Evolutionary conservation across 148 eudicot genomes (phyloP).

Genomic region (Tetragonia tetragonoides): DNA sequence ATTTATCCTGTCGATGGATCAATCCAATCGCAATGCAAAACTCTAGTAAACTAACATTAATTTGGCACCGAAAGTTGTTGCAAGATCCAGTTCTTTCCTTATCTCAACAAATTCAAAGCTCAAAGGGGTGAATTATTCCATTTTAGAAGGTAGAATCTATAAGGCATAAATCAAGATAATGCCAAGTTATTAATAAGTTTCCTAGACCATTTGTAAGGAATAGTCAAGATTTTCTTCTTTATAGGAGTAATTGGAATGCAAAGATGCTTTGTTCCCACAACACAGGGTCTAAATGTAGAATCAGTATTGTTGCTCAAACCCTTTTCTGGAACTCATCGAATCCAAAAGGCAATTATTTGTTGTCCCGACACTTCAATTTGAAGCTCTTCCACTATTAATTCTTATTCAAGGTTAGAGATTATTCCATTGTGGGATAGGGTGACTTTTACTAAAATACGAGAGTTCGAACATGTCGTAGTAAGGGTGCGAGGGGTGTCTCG

Average conservation of each 20-base stretch:
- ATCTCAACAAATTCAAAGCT: conserved; percentile 22
- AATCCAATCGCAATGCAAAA: conserved; percentile 7
- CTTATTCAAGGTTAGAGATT: no score
- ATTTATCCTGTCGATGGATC: conserved; percentile 35
- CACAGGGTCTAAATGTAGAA: conserved; percentile 21
- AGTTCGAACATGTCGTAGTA: no score
- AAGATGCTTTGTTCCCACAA: conserved; percentile 28
- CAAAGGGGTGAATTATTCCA: conserved; percentile 18
- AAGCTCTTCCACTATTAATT: background rate
- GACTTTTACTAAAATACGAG: no score
- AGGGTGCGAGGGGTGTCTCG: no score
- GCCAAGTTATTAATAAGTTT: conserved; percentile 7
- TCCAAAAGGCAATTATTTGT: background rate
- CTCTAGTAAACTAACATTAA: background rate
- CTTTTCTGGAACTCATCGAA: background rate
- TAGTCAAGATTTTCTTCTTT: conserved; percentile 22
- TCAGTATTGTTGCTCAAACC: background rate
- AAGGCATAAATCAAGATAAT: conserved; percentile 6
- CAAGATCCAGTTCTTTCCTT: conserved; percentile 29
- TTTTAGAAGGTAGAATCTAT: conserved; percentile 15
- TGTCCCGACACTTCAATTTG: background rate
- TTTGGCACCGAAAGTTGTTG: conserved; percentile 29
- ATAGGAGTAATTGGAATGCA: background rate
- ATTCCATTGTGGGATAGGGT: no score
- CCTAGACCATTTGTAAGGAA: conserved; percentile 23